Conservation (phyloP, 768 basidiomycete species). For the Hysterangium stoloniferum region DNA sequence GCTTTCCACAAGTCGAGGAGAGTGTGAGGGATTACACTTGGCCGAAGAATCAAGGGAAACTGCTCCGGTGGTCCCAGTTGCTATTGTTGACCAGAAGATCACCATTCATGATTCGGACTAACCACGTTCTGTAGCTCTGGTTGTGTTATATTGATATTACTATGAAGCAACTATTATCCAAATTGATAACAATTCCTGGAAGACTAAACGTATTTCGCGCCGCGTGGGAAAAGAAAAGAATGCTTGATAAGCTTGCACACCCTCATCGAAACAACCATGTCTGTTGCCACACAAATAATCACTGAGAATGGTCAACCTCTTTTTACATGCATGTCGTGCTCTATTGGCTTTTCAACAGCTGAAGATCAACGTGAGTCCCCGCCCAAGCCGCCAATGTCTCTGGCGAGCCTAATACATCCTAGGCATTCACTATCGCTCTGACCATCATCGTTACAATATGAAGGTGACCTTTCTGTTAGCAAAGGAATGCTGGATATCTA, state of each 20-base stretch:
- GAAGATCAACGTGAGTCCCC: constrained; percentile 70
- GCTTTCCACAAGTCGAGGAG: not conserved
- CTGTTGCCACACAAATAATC: not conserved
- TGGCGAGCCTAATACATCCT: constrained; percentile 2
- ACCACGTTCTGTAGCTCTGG: too few relatives aligned
- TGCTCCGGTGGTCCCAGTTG: not conserved
- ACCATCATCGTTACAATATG: constrained; percentile 97
- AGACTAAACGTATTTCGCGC: too few relatives aligned
- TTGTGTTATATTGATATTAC: too few relatives aligned
- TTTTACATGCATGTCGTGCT: constrained; percentile 88
- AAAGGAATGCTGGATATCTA: not conserved
- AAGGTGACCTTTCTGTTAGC: constrained; percentile 34
- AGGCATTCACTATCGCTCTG: constrained; percentile 88
- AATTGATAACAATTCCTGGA: too few relatives aligned
- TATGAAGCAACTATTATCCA: too few relatives aligned
- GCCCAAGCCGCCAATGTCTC: not conserved
- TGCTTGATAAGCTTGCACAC: too few relatives aligned
- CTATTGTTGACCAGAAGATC: constrained; percentile 3
- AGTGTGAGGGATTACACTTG: not conserved
- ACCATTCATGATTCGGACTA: constrained; percentile 9
- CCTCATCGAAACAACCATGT: constrained; percentile 9
- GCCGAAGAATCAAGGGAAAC: not conserved
- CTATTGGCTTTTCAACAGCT: constrained; percentile 75
- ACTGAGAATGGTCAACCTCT: constrained; percentile 23
- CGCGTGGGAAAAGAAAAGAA: too few relatives aligned